These are phyloP conservation scores for Wickerhamomyces pijperi DNA, from an alignment of 805 yeast genomes.

Conservation along the genomic window DNA sequence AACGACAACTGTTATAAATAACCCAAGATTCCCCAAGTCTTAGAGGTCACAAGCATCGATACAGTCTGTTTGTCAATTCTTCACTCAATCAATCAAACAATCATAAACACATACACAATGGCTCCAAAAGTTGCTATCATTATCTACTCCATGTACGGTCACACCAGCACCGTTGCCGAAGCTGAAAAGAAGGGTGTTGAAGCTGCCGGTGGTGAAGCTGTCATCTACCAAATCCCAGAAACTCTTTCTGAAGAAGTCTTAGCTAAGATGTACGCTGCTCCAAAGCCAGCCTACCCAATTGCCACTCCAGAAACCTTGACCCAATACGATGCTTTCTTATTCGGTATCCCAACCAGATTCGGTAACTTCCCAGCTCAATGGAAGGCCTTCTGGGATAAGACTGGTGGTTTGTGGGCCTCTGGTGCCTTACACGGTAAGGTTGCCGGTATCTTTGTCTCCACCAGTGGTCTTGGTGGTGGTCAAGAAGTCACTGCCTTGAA, in stretches of 20 bases:
- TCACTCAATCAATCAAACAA: constrained; percentile 6
- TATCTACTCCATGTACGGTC: constrained; percentile 77
- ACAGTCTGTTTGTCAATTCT: no score
- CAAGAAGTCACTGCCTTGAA: constrained; percentile 61
- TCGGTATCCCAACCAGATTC: constrained; percentile 74
- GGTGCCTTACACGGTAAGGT: constrained; percentile 65
- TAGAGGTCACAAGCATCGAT: no score
- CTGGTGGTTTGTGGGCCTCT: constrained; percentile 67
- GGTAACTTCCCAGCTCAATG: constrained; percentile 73
- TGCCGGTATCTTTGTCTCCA: constrained; percentile 60
- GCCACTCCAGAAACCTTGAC: constrained; percentile 46
- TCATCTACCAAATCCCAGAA: constrained; percentile 72
- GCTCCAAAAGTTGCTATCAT: constrained; percentile 35
- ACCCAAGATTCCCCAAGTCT: no score
- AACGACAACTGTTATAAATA: no score
- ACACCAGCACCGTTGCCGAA: constrained; percentile 58
- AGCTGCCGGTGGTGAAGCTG: constrained; percentile 59
- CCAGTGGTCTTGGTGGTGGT: constrained; percentile 71
- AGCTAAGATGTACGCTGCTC: constrained; percentile 52
- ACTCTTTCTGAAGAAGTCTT: constrained; percentile 59
- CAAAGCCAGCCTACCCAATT: constrained; percentile 43
- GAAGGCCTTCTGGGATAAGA: constrained; percentile 63
- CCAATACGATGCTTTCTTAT: constrained; percentile 61
- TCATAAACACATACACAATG: constrained; percentile 13
- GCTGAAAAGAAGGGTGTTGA: constrained; percentile 59